Evolutionary conservation across 2,329 filamentous ascomycete species (phyloP).

Genomic region (Cladosporium sphaerospermum): DNA sequence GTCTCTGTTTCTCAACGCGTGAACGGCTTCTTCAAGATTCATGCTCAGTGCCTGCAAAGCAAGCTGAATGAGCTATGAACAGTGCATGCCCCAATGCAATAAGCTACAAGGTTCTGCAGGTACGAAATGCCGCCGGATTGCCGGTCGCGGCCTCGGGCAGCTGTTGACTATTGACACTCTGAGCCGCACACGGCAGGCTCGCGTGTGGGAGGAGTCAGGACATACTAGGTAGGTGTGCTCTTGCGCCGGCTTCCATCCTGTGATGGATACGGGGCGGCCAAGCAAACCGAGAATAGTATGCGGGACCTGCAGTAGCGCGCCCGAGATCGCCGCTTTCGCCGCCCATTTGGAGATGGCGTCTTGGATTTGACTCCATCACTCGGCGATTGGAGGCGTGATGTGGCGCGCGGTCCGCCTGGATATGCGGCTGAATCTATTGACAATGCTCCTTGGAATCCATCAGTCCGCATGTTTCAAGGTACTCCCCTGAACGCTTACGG

Average conservation of each 20-base stretch:
- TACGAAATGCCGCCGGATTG: neutral
- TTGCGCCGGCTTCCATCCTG: neutral
- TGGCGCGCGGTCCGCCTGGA: constrained; percentile 1
- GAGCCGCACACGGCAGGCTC: neutral
- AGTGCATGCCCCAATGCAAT: too few relatives aligned
- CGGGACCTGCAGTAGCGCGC: constrained; percentile 9
- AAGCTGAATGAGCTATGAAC: too few relatives aligned
- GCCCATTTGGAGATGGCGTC: neutral
- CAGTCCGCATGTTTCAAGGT: constrained; percentile 4
- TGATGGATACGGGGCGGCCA: neutral
- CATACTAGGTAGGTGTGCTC: too few relatives aligned
- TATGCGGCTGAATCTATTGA: neutral
- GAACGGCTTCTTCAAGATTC: too few relatives aligned
- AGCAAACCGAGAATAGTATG: constrained; percentile 5
- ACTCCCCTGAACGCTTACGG: neutral
- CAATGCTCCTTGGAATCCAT: neutral
- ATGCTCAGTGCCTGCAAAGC: too few relatives aligned
- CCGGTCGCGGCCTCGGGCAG: neutral
- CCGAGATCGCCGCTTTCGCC: neutral
- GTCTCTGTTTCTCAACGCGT: neutral
- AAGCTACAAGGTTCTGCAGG: neutral
- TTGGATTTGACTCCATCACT: neutral
- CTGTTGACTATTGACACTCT: neutral
- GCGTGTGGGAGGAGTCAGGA: neutral
- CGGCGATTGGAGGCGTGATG: constrained; percentile 3